A percentile compares a stretch with the other conserved stretches of the same genome.
phyloP scores from a whole-genome alignment of 192 early-diverging fungal species.

The Pilobolus umbonatus region DNA sequence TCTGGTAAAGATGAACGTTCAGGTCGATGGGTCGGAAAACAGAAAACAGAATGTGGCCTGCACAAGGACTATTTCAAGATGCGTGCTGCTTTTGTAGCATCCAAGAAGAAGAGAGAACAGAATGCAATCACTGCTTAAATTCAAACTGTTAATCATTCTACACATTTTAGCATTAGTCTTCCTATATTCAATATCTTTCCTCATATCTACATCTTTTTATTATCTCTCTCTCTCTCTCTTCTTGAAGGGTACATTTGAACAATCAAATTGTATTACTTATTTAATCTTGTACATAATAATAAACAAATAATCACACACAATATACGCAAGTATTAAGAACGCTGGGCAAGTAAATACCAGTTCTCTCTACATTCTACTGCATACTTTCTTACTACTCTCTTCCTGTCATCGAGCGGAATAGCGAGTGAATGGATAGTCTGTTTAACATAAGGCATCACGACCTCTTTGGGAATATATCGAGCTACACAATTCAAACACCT shows the following conservation, averaged over 20 bases:
- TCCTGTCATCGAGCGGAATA: conserved; percentile 78
- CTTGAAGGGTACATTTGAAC: too few relatives aligned
- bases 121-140: background rate
- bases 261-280: too few relatives aligned
- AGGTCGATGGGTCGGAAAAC: conserved; percentile 83
- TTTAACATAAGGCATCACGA: conserved; percentile 56
- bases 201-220: too few relatives aligned
- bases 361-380: conserved; percentile 82
- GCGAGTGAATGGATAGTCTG: conserved; percentile 59
- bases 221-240: too few relatives aligned
- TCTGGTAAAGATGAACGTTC: conserved; percentile 72
- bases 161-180: too few relatives aligned
- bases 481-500: conserved; percentile 63
- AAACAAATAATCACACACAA: background rate
- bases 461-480: conserved; percentile 52
- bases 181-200: too few relatives aligned
- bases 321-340: background rate
- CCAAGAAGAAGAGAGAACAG: conserved; percentile 66
- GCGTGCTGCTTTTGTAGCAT: conserved; percentile 71
- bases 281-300: too few relatives aligned
- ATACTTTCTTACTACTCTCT: conserved; percentile 79
- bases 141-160: too few relatives aligned
- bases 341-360: conserved; percentile 52
- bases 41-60: conserved; percentile 92
- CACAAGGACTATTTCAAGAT: conserved; percentile 98